phyloP scores from a whole-genome alignment of 129 eudicot genomes.

The Mikania micrantha region DNA sequence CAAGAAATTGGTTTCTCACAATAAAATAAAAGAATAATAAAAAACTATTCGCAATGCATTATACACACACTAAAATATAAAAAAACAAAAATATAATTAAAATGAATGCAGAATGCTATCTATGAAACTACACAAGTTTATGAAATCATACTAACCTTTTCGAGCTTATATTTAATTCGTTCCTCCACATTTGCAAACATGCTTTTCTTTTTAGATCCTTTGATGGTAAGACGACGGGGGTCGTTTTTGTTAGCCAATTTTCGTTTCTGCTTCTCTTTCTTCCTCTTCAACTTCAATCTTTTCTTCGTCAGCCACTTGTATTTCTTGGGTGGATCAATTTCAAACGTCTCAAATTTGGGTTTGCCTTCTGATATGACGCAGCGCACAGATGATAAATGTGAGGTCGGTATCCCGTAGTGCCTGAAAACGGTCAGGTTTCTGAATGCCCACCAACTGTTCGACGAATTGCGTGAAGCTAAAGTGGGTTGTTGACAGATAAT shows the following conservation, averaged over 20 bases:
- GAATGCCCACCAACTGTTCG: constrained; percentile 28
- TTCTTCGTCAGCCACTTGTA: constrained; percentile 67
- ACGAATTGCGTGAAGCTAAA: constrained; percentile 15
- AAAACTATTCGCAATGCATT: no score
- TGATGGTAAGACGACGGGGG: constrained; percentile 54
- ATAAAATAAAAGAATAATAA: no score
- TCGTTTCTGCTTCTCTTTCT: constrained; percentile 56
- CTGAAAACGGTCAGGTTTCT: constrained; percentile 19
- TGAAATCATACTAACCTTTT: constrained; percentile 33
- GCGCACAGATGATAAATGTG: constrained; percentile 35
- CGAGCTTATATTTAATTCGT: constrained; percentile 60
- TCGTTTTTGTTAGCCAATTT: constrained; percentile 52
- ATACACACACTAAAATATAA: background rate
- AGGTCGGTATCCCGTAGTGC: constrained; percentile 13
- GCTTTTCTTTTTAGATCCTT: constrained; percentile 46
- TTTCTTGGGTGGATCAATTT: constrained; percentile 61
- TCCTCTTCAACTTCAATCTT: constrained; percentile 46
- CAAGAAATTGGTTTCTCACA: no score
- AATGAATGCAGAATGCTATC: background rate
- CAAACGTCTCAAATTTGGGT: constrained; percentile 60
- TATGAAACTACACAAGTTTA: background rate
- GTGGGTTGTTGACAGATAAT: constrained; percentile 9
- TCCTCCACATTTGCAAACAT: constrained; percentile 64
- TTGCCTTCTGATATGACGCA: constrained; percentile 62
- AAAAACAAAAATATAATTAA: no score